phyloP scores from a whole-genome alignment of 2,329 filamentous ascomycete species.

The Ceratocystis colombiana region DNA sequence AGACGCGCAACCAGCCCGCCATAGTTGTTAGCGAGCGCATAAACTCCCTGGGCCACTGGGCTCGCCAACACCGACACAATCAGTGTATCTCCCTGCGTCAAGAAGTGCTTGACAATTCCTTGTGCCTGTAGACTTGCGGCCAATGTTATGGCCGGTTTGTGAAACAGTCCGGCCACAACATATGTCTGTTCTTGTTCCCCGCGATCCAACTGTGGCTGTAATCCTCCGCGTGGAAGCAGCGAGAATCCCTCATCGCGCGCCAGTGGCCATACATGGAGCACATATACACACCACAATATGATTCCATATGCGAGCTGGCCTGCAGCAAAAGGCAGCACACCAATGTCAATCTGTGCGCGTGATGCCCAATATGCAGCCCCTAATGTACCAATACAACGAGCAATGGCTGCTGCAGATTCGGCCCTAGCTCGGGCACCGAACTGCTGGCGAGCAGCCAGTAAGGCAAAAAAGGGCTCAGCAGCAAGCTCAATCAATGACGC shows the following conservation, averaged over 20 bases:
- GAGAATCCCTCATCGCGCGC: conserved; percentile 56
- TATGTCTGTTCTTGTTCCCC: conserved; percentile 18
- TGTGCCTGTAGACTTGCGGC: conserved; percentile 78
- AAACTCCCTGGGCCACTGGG: conserved; percentile 74
- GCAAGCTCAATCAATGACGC: conserved; percentile 63
- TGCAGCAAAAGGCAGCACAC: conserved; percentile 77
- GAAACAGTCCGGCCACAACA: conserved; percentile 53
- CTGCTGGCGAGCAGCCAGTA: conserved; percentile 69
- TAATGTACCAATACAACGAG: conserved; percentile 67
- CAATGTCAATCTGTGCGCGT: conserved; percentile 43
- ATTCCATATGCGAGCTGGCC: conserved; percentile 72
- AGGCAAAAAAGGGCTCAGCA: conserved; percentile 79
- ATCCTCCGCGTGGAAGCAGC: conserved; percentile 41
- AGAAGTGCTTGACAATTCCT: conserved; percentile 78
- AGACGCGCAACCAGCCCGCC: conserved; percentile 80
- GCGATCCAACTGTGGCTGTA: conserved; percentile 2
- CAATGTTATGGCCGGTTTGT: conserved; percentile 58
- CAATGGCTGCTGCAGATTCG: conserved; percentile 70
- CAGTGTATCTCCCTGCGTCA: conserved; percentile 90
- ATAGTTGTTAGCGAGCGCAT: conserved; percentile 89
- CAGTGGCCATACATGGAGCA: conserved; percentile 47
- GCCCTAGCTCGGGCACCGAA: conserved; percentile 73
- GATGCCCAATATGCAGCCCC: conserved; percentile 56
- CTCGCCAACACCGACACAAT: conserved; percentile 70
- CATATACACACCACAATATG: conserved; percentile 60